Evolutionary conservation across 371 early-diverging fungal genomes (phyloP), one percentile per base, ranked within the genome.

Genomic region (Capillidium heterosporum): DNA sequence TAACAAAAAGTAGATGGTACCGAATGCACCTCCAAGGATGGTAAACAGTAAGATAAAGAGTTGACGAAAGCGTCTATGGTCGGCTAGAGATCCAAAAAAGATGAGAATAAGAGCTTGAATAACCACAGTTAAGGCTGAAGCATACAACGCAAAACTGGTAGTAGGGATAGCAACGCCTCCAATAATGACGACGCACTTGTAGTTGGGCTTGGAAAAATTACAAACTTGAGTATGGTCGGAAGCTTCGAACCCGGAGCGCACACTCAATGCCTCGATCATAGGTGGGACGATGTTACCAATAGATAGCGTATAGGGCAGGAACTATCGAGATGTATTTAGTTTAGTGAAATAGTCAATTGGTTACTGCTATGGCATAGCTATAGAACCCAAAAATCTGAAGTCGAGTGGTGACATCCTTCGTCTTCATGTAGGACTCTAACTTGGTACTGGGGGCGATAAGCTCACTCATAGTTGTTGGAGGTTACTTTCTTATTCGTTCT

Each of bases 71-170:
- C 66, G 61, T 49, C 74, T 73, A 57, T 78, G 76, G 59, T 82
- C 82, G 23, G 80, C 80, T 13, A 78, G 51, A 0, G 77, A 72
- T 7, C 79, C 76, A 40, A 78, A 61, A 28, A 67, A 64, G 56
- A 79, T 73, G 59, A 78, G 74, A 26, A 75, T 55, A 32, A 82
- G 51, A 0, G 77, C 78, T 62, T 82, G 82, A 57, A 75, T 46
- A n/a, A 70, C 62, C 17, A 75, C 76, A 7, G 19, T 42, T 10
- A 54, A 23, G 26, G 24, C 39, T 10, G 21, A 41, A 7, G 42
- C 28, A 21, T 54, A 54, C 13, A 48, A 48, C 8, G 28, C 48
- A 26, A 42, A 15, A 15, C 42, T 41, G 21, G 26, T 35, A 43
- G 23, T 50, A 29, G 51, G 29, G 5, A 31, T 23, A 26, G 10